Evolutionary conservation across 1,284 basidiomycete species (phyloP).

Genomic region (Rhodotorula sp.): DNA sequence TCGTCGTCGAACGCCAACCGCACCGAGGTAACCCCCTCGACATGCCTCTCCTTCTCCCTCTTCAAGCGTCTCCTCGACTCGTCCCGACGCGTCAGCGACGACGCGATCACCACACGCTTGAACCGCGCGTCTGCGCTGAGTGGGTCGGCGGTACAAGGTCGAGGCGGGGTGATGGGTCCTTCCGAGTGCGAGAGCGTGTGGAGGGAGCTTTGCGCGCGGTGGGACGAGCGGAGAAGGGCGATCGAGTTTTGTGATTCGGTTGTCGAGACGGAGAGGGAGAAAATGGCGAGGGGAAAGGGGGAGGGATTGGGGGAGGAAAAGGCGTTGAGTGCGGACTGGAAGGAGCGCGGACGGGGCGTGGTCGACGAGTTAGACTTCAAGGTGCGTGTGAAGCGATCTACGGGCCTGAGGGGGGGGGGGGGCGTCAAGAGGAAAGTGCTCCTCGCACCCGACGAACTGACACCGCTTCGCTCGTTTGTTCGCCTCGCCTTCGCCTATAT

Average conservation of each 20-base stretch:
- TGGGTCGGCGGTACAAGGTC: not conserved
- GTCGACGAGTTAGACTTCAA: constrained; percentile 23
- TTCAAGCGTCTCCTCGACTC: constrained; percentile 24
- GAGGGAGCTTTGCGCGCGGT: constrained; percentile 20
- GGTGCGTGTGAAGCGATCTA: constrained; percentile 9
- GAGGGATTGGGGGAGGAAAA: not conserved
- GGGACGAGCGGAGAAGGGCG: constrained; percentile 26
- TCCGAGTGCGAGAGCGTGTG: constrained; percentile 36
- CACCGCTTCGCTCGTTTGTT: not conserved
- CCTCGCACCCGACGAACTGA: no score
- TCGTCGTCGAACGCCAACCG: not conserved
- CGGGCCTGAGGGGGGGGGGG: no score
- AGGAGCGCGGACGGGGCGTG: constrained; percentile 19
- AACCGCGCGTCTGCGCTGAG: constrained; percentile 29
- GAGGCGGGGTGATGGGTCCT: constrained; percentile 2
- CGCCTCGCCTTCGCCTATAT: no score
- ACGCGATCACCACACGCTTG: constrained; percentile 29
- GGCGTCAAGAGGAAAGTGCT: no score
- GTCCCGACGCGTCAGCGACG: constrained; percentile 31
- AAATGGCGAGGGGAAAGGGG: no score
- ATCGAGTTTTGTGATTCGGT: constrained; percentile 30
- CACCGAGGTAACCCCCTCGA: constrained; percentile 27
- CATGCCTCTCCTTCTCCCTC: constrained; percentile 20
- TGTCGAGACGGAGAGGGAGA: not conserved
- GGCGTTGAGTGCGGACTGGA: constrained; percentile 16